Evolutionary conservation across 352 stramenopile species (phyloP).

Genomic region (Globisporangium irregulare): DNA sequence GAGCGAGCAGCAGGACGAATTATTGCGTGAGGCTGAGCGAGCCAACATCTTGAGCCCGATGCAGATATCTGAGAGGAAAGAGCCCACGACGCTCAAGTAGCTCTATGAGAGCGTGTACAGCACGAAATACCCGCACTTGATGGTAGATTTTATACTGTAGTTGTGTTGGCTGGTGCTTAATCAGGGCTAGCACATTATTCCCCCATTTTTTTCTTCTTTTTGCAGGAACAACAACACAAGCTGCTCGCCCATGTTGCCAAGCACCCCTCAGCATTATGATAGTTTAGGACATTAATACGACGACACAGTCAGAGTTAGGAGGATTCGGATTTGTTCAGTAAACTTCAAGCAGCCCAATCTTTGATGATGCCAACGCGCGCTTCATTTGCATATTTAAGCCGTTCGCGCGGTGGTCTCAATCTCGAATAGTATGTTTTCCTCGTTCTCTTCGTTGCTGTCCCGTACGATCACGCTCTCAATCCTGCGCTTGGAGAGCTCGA

Average conservation of each 20-base stretch:
- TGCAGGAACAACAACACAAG: background rate
- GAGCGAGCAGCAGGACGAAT: slow-evolving; percentile 56
- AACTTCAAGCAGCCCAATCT: background rate
- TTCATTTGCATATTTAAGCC: background rate
- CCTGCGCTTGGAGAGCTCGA: slow-evolving; percentile 65
- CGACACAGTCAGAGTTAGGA: too few species aligned
- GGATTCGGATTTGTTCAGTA: background rate
- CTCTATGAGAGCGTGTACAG: slow-evolving; percentile 98
- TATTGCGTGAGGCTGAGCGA: slow-evolving; percentile 85
- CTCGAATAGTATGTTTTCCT: slow-evolving; percentile 10
- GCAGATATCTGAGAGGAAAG: slow-evolving; percentile 89
- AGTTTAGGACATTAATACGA: background rate
- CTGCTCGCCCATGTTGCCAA: background rate
- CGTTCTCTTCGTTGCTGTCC: background rate
- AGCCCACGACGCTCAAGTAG: slow-evolving; percentile 74
- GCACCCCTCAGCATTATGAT: background rate
- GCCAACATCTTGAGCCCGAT: slow-evolving; percentile 81
- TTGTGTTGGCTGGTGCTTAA: background rate
- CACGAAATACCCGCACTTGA: slow-evolving; percentile 90
- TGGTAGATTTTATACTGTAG: slow-evolving; percentile 35
- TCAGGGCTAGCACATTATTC: background rate
- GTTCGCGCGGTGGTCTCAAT: slow-evolving; percentile 24
- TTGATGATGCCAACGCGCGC: background rate
- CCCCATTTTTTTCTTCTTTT: background rate
- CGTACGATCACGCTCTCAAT: slow-evolving; percentile 32